These are phyloP conservation scores for Abrus pulchellus DNA, from an alignment of 306 rosid genomes.

Conservation along the genomic window DNA sequence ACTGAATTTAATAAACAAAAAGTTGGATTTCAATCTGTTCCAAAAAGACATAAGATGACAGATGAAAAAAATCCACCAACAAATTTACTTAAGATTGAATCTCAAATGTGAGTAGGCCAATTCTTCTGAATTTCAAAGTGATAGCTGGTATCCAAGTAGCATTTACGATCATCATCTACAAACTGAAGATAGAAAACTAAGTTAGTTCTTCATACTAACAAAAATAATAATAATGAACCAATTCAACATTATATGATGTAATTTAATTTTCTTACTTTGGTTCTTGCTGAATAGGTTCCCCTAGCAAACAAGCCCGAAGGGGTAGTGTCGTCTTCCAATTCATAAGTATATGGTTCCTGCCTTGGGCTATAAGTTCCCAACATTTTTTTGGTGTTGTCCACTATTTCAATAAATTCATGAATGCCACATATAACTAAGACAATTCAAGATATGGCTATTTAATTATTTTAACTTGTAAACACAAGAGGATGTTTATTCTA, in stretches of 20 bases:
- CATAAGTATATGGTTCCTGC: conserved; percentile 72
- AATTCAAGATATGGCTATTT: neutral
- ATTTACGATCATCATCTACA: conserved; percentile 91
- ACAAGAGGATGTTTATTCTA: neutral
- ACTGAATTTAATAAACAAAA: conserved; percentile 46
- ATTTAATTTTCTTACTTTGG: conserved; percentile 64
- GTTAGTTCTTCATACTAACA: conserved; percentile 3
- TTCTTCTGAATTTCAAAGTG: conserved; percentile 86
- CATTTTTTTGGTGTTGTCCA: conserved; percentile 81
- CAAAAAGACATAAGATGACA: conserved; percentile 55
- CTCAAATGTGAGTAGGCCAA: conserved; percentile 69
- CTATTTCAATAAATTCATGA: conserved; percentile 55
- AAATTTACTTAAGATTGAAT: conserved; percentile 25
- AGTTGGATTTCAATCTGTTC: conserved; percentile 49
- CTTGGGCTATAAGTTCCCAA: conserved; percentile 90
- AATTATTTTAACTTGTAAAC: conserved; percentile 26
- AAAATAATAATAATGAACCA: too few relatives aligned
- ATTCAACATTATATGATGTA: neutral
- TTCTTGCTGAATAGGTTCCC: conserved; percentile 82
- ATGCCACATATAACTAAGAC: conserved; percentile 35
- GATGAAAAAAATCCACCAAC: conserved; percentile 42
- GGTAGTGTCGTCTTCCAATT: conserved; percentile 81
- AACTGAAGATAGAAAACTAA: conserved; percentile 58
- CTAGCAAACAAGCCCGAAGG: conserved; percentile 87
- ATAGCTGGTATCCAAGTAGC: conserved; percentile 82